phyloP scores from a whole-genome alignment of 2,329 filamentous ascomycete species.

The Mycosphaerella arachidis region DNA sequence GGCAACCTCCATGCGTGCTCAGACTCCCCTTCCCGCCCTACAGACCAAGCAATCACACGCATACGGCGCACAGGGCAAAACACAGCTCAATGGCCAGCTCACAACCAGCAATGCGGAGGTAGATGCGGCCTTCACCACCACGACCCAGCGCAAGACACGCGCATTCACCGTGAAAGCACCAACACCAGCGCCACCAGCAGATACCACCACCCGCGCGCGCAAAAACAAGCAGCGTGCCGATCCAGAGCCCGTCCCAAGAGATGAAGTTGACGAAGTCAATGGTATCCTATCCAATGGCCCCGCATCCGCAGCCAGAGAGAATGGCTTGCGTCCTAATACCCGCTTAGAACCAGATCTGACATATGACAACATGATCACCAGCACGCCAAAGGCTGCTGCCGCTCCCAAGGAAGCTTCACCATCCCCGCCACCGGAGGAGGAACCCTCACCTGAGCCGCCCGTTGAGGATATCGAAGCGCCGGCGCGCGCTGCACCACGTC shows the following conservation, averaged over 20 bases:
- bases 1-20: conserved; percentile 1
- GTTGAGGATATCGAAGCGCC: not conserved
- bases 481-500: not conserved
- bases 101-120: conserved; percentile 8
- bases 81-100: conserved; percentile 14
- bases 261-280: not conserved
- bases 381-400: not conserved
- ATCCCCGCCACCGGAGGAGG: not conserved
- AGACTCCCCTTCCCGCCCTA: conserved; percentile 15
- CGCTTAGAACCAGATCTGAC: not conserved
- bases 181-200: not conserved
- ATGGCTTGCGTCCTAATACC: not conserved
- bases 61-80: conserved; percentile 19
- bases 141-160: not conserved
- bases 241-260: not conserved
- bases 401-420: not conserved
- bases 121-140: conserved; percentile 13
- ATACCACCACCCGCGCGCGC: not conserved
- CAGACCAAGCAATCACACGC: conserved; percentile 15
- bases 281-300: not conserved
- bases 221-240: not conserved
- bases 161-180: not conserved
- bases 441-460: not conserved
- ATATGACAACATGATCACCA: not conserved
- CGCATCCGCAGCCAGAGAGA: not conserved